Conservation (phyloP, 441 rosid species). For the Isatis lusitanica region DNA sequence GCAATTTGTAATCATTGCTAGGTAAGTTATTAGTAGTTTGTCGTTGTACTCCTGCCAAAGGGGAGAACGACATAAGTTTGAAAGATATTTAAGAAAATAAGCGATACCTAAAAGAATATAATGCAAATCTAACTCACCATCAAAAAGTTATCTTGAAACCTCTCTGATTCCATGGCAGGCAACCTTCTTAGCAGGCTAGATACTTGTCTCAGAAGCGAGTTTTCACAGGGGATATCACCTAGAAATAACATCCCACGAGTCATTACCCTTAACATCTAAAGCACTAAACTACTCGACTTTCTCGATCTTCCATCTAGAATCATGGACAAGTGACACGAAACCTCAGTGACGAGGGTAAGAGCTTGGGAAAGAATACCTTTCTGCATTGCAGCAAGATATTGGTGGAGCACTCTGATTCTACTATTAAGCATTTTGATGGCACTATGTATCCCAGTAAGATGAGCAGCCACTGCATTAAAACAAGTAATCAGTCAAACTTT, state of each 20-base stretch:
- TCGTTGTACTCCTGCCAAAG: conserved; percentile 80
- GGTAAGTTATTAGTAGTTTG: conserved; percentile 75
- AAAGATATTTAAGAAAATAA: background rate
- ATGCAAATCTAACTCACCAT: conserved; percentile 59
- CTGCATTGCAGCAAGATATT: conserved; percentile 85
- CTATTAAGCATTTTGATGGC: conserved; percentile 98
- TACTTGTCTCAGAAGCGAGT: conserved; percentile 84
- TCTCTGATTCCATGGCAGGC: conserved; percentile 94
- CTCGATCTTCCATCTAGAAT: background rate
- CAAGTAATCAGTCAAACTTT: background rate
- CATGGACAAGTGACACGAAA: background rate
- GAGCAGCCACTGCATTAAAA: conserved; percentile 77
- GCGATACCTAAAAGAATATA: background rate
- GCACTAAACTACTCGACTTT: background rate
- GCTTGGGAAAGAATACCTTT: conserved; percentile 53
- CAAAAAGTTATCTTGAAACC: conserved; percentile 89
- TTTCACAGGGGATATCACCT: conserved; percentile 93
- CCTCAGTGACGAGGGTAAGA: background rate
- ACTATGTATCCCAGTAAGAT: conserved; percentile 92
- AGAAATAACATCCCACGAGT: conserved; percentile 31
- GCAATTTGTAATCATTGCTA: conserved; percentile 92
- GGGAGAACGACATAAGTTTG: background rate
- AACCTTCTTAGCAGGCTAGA: conserved; percentile 90
- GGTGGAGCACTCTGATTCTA: conserved; percentile 87
- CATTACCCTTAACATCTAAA: background rate